These are phyloP conservation scores for Thielaviopsis punctulata DNA, from an alignment of 2,329 filamentous ascomycete species.

Conservation along the genomic window DNA sequence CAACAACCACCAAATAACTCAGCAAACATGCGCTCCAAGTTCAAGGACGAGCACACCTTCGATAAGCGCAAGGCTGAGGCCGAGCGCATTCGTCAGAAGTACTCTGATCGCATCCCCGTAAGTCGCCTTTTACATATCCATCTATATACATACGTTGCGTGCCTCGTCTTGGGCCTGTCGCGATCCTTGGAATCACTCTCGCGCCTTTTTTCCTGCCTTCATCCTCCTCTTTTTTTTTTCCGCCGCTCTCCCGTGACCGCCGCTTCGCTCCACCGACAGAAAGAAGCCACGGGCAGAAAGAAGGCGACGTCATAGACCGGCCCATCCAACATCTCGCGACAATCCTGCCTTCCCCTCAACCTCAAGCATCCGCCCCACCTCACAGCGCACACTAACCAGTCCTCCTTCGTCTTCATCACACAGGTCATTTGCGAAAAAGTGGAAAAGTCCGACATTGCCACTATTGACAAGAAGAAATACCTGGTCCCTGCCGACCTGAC, in stretches of 20 bases:
- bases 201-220: background rate
- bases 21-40: constrained; percentile 99
- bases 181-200: too few relatives aligned
- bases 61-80: constrained; percentile 99
- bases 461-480: constrained; percentile 99
- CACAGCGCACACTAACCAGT: background rate
- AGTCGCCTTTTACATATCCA: constrained; percentile 25
- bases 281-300: background rate
- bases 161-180: too few relatives aligned
- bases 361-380: background rate
- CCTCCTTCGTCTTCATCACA: constrained; percentile 2
- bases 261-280: background rate
- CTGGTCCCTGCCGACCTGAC: constrained; percentile 93
- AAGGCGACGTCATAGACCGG: background rate
- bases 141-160: too few relatives aligned
- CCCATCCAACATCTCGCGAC: background rate
- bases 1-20: constrained; percentile 27
- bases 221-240: background rate
- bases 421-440: constrained; percentile 99
- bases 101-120: constrained; percentile 95
- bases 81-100: constrained; percentile 98
- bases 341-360: background rate
- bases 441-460: constrained; percentile 97
- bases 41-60: constrained; percentile 99
- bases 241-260: too few relatives aligned